Percentiles rank a stretch among this genome's conserved stretches.
These are phyloP conservation scores for Mycena sp. DNA, from an alignment of 1,284 basidiomycete species.

Conservation along the genomic window DNA sequence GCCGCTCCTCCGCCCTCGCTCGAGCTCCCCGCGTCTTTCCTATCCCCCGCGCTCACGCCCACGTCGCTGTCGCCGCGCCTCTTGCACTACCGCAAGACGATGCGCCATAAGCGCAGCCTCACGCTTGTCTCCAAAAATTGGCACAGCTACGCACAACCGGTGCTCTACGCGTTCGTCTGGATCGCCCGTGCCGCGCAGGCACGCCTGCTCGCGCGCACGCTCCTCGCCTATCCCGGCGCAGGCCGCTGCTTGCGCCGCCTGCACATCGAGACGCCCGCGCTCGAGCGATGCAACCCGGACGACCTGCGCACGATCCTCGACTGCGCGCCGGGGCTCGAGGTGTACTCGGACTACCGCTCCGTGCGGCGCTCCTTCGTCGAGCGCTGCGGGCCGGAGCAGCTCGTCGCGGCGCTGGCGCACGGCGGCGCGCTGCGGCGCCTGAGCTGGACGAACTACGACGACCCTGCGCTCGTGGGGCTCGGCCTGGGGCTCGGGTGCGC, in stretches of 20 bases:
- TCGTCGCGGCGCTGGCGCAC: constrained; percentile 66
- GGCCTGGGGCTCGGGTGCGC: constrained; percentile 19
- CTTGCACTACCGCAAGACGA: constrained; percentile 54
- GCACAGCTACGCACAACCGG: constrained; percentile 60
- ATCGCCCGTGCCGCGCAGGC: constrained; percentile 67
- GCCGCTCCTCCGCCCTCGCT: constrained; percentile 35
- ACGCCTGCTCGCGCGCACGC: constrained; percentile 60
- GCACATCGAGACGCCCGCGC: constrained; percentile 73
- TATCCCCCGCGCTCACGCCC: constrained; percentile 48
- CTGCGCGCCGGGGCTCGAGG: constrained; percentile 63
- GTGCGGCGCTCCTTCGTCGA: constrained; percentile 60
- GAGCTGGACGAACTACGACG: constrained; percentile 77
- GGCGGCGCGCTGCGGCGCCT: constrained; percentile 64
- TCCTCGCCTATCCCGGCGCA: constrained; percentile 50
- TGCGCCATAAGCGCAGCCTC: constrained; percentile 59
- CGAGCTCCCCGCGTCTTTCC: constrained; percentile 59
- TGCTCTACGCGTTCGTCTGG: constrained; percentile 76
- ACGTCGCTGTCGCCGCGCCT: constrained; percentile 47
- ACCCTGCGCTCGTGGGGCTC: constrained; percentile 44
- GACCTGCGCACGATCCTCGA: constrained; percentile 74
- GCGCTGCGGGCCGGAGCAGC: constrained; percentile 58
- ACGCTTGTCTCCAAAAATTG: constrained; percentile 65
- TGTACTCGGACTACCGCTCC: constrained; percentile 70
- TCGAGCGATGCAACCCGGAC: constrained; percentile 71
- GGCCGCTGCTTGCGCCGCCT: constrained; percentile 69